phyloP scores from a whole-genome alignment of 2,329 filamentous ascomycete genomes.

The Colletotrichum sp. region DNA sequence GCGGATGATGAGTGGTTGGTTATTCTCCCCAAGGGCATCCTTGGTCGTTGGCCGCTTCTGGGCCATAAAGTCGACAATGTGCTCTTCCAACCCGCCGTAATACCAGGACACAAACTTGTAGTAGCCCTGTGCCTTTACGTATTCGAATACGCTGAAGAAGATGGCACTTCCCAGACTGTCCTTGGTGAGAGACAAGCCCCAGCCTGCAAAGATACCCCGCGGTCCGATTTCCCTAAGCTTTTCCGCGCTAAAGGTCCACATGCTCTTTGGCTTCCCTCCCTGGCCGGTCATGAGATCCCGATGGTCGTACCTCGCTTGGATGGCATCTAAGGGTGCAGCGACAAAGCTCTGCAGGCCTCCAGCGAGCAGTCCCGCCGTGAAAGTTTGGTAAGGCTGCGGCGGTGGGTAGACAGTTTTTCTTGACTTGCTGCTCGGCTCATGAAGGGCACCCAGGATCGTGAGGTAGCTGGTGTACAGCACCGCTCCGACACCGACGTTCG shows the following conservation, averaged over 20 bases:
- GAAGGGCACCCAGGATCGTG: constrained; percentile 68
- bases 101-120: constrained; percentile 74
- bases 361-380: constrained; percentile 72
- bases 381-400: constrained; percentile 65
- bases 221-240: constrained; percentile 72
- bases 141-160: constrained; percentile 80
- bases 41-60: constrained; percentile 43
- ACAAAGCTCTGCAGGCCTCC: constrained; percentile 73
- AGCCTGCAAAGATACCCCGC: constrained; percentile 77
- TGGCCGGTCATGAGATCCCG: constrained; percentile 48
- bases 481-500: constrained; percentile 76
- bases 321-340: constrained; percentile 76
- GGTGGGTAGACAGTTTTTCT: constrained; percentile 73
- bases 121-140: constrained; percentile 75
- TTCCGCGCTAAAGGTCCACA: constrained; percentile 74
- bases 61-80: constrained; percentile 55
- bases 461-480: constrained; percentile 79
- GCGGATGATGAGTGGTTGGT: constrained; percentile 58
- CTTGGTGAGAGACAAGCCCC: constrained; percentile 70
- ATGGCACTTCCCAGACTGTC: constrained; percentile 72
- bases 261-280: constrained; percentile 57
- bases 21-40: constrained; percentile 26
- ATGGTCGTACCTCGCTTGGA: constrained; percentile 75
- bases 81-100: constrained; percentile 64
- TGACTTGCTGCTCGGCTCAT: constrained; percentile 64